phyloP scores from a whole-genome alignment of 2,329 filamentous ascomycete species.

The Fusarium sororula region DNA sequence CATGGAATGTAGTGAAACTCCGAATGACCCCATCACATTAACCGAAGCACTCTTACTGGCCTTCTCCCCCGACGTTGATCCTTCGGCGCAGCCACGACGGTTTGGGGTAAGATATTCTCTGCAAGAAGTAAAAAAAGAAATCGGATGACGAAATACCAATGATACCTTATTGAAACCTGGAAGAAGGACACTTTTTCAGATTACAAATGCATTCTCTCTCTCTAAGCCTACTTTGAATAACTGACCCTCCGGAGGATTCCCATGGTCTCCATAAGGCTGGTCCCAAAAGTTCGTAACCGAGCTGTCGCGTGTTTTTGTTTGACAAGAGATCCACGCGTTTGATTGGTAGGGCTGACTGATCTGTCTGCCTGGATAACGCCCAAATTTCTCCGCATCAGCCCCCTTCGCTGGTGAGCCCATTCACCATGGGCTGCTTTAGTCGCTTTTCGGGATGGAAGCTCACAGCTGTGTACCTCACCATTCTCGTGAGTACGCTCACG shows the following conservation, averaged over 20 bases:
- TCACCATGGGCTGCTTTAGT: slow-evolving; percentile 1
- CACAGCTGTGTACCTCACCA: slow-evolving; percentile 16
- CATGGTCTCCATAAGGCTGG: neutral
- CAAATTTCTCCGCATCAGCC: neutral
- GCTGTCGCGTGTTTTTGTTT: neutral
- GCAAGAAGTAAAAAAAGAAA: neutral
- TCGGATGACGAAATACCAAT: neutral
- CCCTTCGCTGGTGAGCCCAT: neutral
- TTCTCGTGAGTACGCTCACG: slow-evolving; percentile 3
- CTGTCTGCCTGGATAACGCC: neutral
- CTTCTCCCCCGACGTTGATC: neutral
- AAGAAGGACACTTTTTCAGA: neutral
- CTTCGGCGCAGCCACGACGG: neutral
- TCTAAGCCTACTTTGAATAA: neutral
- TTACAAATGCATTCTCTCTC: neutral
- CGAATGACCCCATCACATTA: neutral
- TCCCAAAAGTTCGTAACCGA: neutral
- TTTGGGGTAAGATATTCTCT: neutral
- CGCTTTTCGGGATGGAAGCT: slow-evolving; percentile 20
- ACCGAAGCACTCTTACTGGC: neutral
- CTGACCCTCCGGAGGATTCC: neutral
- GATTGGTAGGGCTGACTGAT: neutral
- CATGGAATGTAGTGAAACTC: neutral
- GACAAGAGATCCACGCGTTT: neutral
- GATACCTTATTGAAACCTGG: neutral